These are phyloP conservation scores for Vanrija sp. DNA, from an alignment of 1,284 basidiomycete species.

Conservation along the genomic window DNA sequence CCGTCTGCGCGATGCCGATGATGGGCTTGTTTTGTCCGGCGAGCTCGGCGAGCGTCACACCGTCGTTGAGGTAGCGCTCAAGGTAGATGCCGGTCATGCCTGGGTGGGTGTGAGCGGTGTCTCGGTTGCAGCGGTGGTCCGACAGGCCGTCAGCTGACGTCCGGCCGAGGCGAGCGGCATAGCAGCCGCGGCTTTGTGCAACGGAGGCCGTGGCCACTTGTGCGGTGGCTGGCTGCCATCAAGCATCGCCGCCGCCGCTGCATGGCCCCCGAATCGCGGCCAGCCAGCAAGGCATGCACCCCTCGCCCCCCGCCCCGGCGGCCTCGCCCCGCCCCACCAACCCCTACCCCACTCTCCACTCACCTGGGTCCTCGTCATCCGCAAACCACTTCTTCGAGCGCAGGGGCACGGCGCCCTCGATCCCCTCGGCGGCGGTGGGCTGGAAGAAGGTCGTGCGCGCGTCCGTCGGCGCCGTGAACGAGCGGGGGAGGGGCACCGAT, in stretches of 20 bases:
- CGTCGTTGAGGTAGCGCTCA: conserved; percentile 47
- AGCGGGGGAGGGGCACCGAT: conserved; percentile 21
- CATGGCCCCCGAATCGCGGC: too few relatives aligned
- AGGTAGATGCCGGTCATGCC: conserved; percentile 37
- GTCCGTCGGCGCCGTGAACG: conserved; percentile 39
- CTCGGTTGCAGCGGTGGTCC: too few relatives aligned
- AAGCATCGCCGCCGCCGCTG: too few relatives aligned
- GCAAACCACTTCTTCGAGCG: conserved; percentile 46
- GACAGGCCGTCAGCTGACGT: too few relatives aligned
- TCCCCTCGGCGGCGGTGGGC: conserved; percentile 17
- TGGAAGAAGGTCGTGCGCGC: conserved; percentile 4
- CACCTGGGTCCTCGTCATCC: conserved; percentile 36
- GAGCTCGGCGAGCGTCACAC: conserved; percentile 38
- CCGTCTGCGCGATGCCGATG: conserved; percentile 70
- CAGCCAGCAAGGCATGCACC: too few relatives aligned
- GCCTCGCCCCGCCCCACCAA: too few relatives aligned
- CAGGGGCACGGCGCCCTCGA: conserved; percentile 35
- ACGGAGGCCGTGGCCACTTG: too few relatives aligned
- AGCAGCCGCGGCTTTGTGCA: too few relatives aligned
- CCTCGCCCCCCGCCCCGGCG: too few relatives aligned
- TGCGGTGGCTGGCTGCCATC: too few relatives aligned
- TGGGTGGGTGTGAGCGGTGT: conserved; percentile 6
- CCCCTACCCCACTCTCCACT: conserved; percentile 2
- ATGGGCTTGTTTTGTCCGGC: conserved; percentile 71
- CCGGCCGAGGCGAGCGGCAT: too few relatives aligned